Percentiles rank a stretch among this genome's conserved stretches.
Conservation (phyloP, 129 eudicot genomes). For the Chrysanthemum seticuspe region DNA sequence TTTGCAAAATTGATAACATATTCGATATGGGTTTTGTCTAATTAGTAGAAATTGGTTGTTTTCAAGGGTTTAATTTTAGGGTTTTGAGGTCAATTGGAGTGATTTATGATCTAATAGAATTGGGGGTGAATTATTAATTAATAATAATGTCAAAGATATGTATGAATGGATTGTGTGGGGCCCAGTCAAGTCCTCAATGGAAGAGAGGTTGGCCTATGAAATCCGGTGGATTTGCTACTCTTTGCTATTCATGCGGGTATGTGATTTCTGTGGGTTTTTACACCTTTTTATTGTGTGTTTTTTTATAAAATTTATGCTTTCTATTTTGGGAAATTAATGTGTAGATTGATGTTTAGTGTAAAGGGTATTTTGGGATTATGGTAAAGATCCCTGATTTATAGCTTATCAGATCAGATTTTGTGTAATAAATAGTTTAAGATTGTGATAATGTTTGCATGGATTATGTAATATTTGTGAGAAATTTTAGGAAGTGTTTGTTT, state of each 20-base stretch:
- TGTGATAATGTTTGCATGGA: constrained; percentile 7
- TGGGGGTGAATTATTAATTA: constrained; percentile 29
- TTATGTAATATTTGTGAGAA: neutral
- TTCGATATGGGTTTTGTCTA: no score
- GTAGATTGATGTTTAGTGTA: neutral
- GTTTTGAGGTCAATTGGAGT: no score
- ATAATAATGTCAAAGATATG: constrained; percentile 51
- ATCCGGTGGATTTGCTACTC: constrained; percentile 76
- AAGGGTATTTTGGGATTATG: constrained; percentile 41
- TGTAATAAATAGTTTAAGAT: constrained; percentile 7
- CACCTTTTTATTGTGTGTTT: neutral
- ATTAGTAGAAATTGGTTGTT: no score
- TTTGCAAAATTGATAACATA: no score
- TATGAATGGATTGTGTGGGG: constrained; percentile 75
- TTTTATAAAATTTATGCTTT: constrained; percentile 33
- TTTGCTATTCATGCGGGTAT: constrained; percentile 77
- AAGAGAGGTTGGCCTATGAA: constrained; percentile 84
- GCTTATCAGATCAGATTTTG: neutral
- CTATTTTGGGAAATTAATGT: constrained; percentile 17
- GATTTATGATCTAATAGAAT: constrained; percentile 1
- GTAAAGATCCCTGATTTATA: constrained; percentile 36
- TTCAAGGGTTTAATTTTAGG: no score
- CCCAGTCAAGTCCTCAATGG: constrained; percentile 63
- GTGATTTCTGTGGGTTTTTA: neutral
- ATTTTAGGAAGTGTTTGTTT: no score